phyloP scores from a whole-genome alignment of 768 basidiomycete genomes.

The Russula emetica region DNA sequence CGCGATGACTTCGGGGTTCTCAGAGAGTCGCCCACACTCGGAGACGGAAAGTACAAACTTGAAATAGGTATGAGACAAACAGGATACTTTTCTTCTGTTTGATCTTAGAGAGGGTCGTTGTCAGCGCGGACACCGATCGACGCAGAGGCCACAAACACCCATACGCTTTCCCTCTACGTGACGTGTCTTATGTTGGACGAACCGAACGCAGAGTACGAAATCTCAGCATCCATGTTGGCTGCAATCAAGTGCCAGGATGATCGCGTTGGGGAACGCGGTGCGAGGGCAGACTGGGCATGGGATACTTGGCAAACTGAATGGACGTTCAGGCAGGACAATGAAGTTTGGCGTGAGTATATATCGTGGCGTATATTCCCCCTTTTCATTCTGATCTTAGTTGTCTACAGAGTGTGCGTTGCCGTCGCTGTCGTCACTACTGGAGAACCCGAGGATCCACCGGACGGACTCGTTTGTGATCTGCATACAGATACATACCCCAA shows the following conservation, averaged over 20 bases:
- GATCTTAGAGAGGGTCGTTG: not conserved
- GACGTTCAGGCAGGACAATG: slow-evolving; percentile 63
- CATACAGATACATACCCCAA: slow-evolving; percentile 65
- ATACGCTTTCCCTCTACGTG: slow-evolving; percentile 58
- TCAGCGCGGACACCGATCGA: slow-evolving; percentile 16
- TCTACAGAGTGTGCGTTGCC: slow-evolving; percentile 59
- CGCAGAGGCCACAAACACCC: slow-evolving; percentile 25
- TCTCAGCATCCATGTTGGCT: slow-evolving; percentile 62
- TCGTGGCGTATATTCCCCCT: not conserved
- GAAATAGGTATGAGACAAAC: slow-evolving; percentile 50
- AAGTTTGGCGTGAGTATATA: slow-evolving; percentile 63
- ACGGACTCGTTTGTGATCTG: slow-evolving; percentile 70
- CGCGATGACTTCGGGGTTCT: slow-evolving; percentile 55
- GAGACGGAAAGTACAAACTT: slow-evolving; percentile 66
- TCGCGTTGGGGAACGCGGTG: slow-evolving; percentile 55
- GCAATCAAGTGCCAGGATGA: slow-evolving; percentile 66
- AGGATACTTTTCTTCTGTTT: not conserved
- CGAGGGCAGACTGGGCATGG: slow-evolving; percentile 71
- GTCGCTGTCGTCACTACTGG: slow-evolving; percentile 53
- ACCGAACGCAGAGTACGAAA: slow-evolving; percentile 54
- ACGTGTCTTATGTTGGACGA: slow-evolving; percentile 63
- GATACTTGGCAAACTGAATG: slow-evolving; percentile 67
- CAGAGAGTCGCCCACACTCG: slow-evolving; percentile 60
- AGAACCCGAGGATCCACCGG: slow-evolving; percentile 53
- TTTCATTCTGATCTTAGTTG: not conserved